A percentile compares a stretch with the other conserved stretches of the same genome.
Evolutionary conservation across 495 filamentous ascomycete species (phyloP).

Genomic region (Barbatosphaeria neglecta): DNA sequence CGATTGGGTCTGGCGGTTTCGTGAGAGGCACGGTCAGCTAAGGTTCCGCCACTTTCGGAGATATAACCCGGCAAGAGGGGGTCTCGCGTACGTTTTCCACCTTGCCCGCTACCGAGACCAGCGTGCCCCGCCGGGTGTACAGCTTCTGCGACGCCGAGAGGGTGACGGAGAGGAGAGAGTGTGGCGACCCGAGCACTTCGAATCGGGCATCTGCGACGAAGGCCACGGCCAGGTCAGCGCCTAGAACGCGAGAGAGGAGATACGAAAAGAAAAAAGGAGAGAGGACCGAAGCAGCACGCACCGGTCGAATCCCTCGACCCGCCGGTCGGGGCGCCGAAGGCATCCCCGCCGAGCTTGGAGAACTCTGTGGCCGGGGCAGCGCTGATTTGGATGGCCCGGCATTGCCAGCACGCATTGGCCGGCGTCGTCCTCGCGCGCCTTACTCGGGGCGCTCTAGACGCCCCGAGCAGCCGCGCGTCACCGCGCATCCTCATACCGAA

Average conservation of each 20-base stretch:
- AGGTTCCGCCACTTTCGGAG: not conserved
- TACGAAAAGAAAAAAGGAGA: too few species aligned
- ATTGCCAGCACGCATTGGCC: conserved; percentile 31
- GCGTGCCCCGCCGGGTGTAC: conserved; percentile 79
- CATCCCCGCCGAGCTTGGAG: conserved; percentile 30
- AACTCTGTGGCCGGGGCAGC: conserved; percentile 38
- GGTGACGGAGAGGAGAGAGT: conserved; percentile 83
- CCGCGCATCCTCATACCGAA: conserved; percentile 4
- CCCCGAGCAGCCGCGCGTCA: conserved; percentile 13
- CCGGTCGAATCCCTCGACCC: conserved; percentile 24
- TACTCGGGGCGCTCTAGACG: conserved; percentile 6
- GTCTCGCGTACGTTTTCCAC: conserved; percentile 63
- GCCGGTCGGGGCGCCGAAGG: conserved; percentile 27
- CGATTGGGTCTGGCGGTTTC: conserved; percentile 52
- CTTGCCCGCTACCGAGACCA: conserved; percentile 83
- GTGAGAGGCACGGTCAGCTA: conserved; percentile 4
- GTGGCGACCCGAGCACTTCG: conserved; percentile 79
- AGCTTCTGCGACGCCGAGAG: conserved; percentile 87
- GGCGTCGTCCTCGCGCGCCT: not conserved
- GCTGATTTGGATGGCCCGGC: conserved; percentile 42
- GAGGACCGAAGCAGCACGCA: conserved; percentile 8
- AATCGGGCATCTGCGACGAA: conserved; percentile 68
- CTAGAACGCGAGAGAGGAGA: too few species aligned
- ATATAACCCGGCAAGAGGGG: not conserved
- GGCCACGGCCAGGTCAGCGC: conserved; percentile 5